Conservation (phyloP, 2,329 filamentous ascomycete genomes). For the Arthroderma sp. region DNA sequence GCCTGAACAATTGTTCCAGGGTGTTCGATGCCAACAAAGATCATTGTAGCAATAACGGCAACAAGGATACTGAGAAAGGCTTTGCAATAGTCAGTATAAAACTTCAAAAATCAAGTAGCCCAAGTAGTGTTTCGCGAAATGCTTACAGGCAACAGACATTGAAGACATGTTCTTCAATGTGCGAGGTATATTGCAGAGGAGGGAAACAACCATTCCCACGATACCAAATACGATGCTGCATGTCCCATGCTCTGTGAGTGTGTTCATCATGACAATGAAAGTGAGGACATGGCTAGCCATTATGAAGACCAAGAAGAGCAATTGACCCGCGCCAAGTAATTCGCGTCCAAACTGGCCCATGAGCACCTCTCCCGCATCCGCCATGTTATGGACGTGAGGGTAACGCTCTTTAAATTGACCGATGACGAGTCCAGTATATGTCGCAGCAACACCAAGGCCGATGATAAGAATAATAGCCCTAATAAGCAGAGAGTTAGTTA, state of each 20-base stretch:
- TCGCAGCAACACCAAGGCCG: conserved; percentile 40
- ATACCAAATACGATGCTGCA: conserved; percentile 53
- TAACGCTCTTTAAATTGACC: conserved; percentile 45
- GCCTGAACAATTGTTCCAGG: conserved; percentile 27
- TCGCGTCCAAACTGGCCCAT: conserved; percentile 49
- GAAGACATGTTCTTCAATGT: conserved; percentile 51
- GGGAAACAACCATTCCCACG: conserved; percentile 46
- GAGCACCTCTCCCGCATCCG: conserved; percentile 52
- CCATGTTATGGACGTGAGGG: conserved; percentile 51
- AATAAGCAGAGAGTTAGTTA: background rate
- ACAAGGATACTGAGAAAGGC: conserved; percentile 51
- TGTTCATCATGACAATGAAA: conserved; percentile 56
- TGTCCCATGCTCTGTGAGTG: conserved; percentile 45
- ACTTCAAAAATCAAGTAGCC: background rate
- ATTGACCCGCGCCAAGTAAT: conserved; percentile 47
- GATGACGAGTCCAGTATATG: conserved; percentile 49
- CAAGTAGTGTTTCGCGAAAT: background rate
- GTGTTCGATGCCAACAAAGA: conserved; percentile 45
- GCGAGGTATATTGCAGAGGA: conserved; percentile 46
- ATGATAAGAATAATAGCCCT: conserved; percentile 42
- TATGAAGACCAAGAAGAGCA: conserved; percentile 54
- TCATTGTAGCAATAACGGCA: conserved; percentile 54
- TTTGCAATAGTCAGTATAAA: conserved; percentile 12
- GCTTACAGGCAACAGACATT: conserved; percentile 45
- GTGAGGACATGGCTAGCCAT: conserved; percentile 60